phyloP scores from a whole-genome alignment of 257 asterid genomes.

The Euphrasia confusa region DNA sequence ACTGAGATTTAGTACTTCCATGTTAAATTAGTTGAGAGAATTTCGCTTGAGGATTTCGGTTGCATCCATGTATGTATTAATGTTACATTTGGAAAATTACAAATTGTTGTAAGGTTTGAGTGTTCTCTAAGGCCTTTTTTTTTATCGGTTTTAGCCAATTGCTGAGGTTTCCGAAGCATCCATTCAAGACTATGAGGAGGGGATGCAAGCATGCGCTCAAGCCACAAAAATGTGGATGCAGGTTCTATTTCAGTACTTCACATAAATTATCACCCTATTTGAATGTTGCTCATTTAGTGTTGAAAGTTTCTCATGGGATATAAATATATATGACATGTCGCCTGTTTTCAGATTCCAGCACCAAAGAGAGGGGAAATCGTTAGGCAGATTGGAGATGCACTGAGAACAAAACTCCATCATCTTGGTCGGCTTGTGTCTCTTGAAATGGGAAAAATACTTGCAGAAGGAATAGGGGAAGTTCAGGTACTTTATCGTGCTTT shows the following conservation, averaged over 20 bases:
- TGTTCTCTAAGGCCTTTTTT: neutral
- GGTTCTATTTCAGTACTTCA: constrained; percentile 35
- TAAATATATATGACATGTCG: constrained; percentile 7
- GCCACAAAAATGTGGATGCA: constrained; percentile 94
- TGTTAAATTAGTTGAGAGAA: neutral
- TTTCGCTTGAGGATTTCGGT: neutral
- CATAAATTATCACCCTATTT: constrained; percentile 4
- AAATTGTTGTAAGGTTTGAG: constrained; percentile 5
- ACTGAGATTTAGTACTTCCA: neutral
- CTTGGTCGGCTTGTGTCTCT: constrained; percentile 96
- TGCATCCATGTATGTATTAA: neutral
- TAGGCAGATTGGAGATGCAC: constrained; percentile 97
- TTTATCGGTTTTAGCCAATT: constrained; percentile 43
- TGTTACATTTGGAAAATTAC: neutral
- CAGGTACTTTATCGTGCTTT: constrained; percentile 47
- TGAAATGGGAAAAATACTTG: constrained; percentile 96
- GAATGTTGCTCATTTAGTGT: constrained; percentile 9
- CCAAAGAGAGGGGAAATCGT: constrained; percentile 99
- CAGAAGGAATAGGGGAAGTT: constrained; percentile 99
- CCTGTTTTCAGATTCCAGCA: constrained; percentile 74
- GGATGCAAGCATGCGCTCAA: constrained; percentile 64
- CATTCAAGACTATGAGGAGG: constrained; percentile 76
- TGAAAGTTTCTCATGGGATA: neutral
- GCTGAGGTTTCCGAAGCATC: constrained; percentile 86
- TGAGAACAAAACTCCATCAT: constrained; percentile 70